Evolutionary conservation across 495 filamentous ascomycete species (phyloP), one percentile per base, ranked within the genome.

Genomic region (Penicillium subrubescens): DNA sequence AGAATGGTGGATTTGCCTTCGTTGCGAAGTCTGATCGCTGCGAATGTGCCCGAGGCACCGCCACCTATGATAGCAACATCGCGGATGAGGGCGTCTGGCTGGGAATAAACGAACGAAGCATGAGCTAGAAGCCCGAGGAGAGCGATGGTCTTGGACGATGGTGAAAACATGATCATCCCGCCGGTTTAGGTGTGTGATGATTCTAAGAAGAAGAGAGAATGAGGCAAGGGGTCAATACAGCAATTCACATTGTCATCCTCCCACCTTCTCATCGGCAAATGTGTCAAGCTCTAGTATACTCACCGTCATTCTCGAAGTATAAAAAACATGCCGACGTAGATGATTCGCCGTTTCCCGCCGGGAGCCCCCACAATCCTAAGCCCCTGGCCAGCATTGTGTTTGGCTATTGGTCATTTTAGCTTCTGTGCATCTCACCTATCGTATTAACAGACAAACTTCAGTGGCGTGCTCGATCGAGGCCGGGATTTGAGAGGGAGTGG

Each of bases 21-120:
- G 56, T 83, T 75, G 7, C 61, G 63, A 0, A 87, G 73, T n/a
- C 70, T 60, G 33, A 85, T 63, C 0, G 83, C 80, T 0, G 80
- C 67, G 63, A 81, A 84, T 1, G 78, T 79, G 4, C 84, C 84
- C 2, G 75, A 61, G 23, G 82, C 71, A 10, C 84, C 84, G 25
- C 83, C 83, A 0, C 84, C 83, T 29, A 86, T 75, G 44, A 87
- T 79, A 17, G 71, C 76, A 33, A 86, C 72, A 73, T 86, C 83
- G 8, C 65, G 66, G 15, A 43, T 23, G 33, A 71, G 54, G 12
- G 46, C 57, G 7, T 57, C 50, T 3, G 41, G 21, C 7, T 48
- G 21, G n/a, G 59, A 57, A 1, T 35, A 31, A 5, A 27, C 43
- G 21, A 57, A 54, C 8, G 64, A 44, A 48, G n/a, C n/a, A n/a